Evolutionary conservation across 257 asterid species (phyloP).

Genomic region (Fraxinus pennsylvanica): DNA sequence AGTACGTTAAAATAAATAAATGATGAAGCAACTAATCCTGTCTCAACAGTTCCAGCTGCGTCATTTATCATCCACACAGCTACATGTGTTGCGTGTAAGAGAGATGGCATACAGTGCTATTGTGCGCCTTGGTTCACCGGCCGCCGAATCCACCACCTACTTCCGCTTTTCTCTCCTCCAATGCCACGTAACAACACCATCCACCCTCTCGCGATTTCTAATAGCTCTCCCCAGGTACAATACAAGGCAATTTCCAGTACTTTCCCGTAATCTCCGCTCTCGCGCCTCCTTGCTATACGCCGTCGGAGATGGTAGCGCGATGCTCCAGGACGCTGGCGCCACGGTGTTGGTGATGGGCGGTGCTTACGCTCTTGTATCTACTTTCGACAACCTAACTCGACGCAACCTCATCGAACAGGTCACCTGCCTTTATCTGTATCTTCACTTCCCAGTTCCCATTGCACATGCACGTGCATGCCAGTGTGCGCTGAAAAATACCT

Average conservation of each 20-base stretch:
- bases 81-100: no score
- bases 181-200: slow-evolving; percentile 20
- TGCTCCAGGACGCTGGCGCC: slow-evolving; percentile 73
- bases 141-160: slow-evolving; percentile 20
- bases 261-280: slow-evolving; percentile 32
- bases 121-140: slow-evolving; percentile 33
- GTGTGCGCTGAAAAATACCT: background rate
- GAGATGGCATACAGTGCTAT: slow-evolving; percentile 31
- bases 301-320: slow-evolving; percentile 31
- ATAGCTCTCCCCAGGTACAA: slow-evolving; percentile 2
- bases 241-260: slow-evolving; percentile 4
- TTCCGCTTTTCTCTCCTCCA: slow-evolving; percentile 10
- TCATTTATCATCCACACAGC: no score
- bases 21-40: no score
- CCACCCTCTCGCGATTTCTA: slow-evolving; percentile 9
- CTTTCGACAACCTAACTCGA: slow-evolving; percentile 65
- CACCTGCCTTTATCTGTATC: background rate
- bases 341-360: slow-evolving; percentile 68
- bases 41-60: no score
- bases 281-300: slow-evolving; percentile 1
- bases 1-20: no score
- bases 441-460: background rate
- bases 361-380: slow-evolving; percentile 75
- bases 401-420: slow-evolving; percentile 82
- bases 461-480: slow-evolving; percentile 22